phyloP scores from a whole-genome alignment of 163 green algal genomes.

The Chloroidium sp. region DNA sequence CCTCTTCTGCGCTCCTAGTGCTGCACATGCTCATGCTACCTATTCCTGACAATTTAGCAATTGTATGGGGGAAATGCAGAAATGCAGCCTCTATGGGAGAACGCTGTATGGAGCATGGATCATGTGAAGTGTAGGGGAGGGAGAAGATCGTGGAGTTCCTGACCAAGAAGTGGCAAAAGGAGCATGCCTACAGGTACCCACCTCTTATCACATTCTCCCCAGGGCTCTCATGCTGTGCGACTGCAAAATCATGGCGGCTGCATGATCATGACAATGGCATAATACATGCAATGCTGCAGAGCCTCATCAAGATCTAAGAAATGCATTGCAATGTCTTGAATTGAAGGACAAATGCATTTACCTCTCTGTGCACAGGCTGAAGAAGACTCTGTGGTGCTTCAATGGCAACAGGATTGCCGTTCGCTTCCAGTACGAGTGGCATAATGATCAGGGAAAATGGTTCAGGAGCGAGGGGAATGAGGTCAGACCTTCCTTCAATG shows the following conservation, averaged over 20 bases:
- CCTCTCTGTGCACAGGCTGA: constrained; percentile 31
- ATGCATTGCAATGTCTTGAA: neutral
- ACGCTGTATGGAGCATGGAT: too few species aligned
- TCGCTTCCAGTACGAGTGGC: constrained; percentile 46
- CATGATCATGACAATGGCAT: too few species aligned
- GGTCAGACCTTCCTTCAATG: neutral
- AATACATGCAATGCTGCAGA: constrained; percentile 8
- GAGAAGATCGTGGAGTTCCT: constrained; percentile 36
- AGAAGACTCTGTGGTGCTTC: constrained; percentile 39
- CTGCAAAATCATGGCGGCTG: too few species aligned
- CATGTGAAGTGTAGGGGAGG: neutral
- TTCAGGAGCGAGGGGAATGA: constrained; percentile 39
- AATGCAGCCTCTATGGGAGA: neutral
- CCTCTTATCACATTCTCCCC: too few species aligned
- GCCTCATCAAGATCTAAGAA: constrained; percentile 14
- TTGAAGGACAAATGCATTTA: neutral
- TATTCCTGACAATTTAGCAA: too few species aligned
- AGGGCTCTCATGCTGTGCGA: too few species aligned
- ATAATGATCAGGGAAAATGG: constrained; percentile 30
- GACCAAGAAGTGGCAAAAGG: constrained; percentile 39
- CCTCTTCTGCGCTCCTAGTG: neutral
- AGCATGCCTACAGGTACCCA: constrained; percentile 25
- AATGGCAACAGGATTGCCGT: constrained; percentile 40
- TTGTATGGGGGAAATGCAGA: neutral
- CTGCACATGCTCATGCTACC: neutral